Evolutionary conservation across 2,329 filamentous ascomycete species (phyloP), one percentile per base, ranked within the genome.

Genomic region (Neonectria sp.): DNA sequence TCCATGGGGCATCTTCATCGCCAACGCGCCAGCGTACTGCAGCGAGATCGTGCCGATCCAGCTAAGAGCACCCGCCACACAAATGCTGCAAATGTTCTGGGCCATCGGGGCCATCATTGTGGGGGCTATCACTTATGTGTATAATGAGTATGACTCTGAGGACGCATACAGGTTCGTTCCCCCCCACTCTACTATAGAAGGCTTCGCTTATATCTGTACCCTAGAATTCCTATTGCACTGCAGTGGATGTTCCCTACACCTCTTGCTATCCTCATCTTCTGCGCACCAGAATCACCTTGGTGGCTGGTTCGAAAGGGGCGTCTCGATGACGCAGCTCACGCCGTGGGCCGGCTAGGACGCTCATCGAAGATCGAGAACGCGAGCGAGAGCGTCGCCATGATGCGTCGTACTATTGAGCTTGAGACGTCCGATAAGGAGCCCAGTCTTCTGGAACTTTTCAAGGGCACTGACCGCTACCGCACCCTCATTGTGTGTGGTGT

Each of bases 11-110:
- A 85, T 90, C 71, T 91, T 91, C 79, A 89, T 90, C 69, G 87
- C 88, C 73, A 89, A 89, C 76, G 83, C 88, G 11, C 89, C 89
- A 2, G 88, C 89, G 3, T 90, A 90, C 80, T 88, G 86, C 77
- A 82, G 81, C 70, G 89, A 91, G 76, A 88, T 91, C 56, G 87
- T 89, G 12, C 89, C 89, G 1, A 82, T 91, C 43, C 79, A 80
- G 71, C 81, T 91, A 49, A 81, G 89, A 76, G 89, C 85, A 63
- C 85, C 87, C 49, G 83, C 82, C 15, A 90, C 89, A 2, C 86
- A 88, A 73, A 90, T 87, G 81, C 72, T 90, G 76, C 88, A 91
- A 76, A 90, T 91, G 88, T 88, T 87, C 80, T 91, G 89, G 89
- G 86, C 88, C 4, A 87, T 91, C 70, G 89, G 89, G 15, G 79